Conservation (phyloP, 345 rosid genomes). For the rapeseed (Brassica napus) region Da-Ae NC_063437.1:20649001-20649500, state of each 20-base stretch:
- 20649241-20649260: conserved; percentile 50
- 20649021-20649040: background rate
- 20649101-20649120: conserved; percentile 54
- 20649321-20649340: conserved; percentile 18
- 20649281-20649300: conserved; percentile 44
- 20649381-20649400: conserved; percentile 26
- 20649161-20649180: conserved; percentile 52
- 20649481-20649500: background rate
- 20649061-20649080: conserved; percentile 86
- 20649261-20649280: conserved; percentile 48
- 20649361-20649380: conserved; percentile 21
- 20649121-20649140: conserved; percentile 47
- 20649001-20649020: background rate
- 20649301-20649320: conserved; percentile 39
- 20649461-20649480: conserved; percentile 40
- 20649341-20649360: conserved; percentile 42
- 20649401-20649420: conserved; percentile 46
- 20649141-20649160: conserved; percentile 45
- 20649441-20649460: conserved; percentile 1
- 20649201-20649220: conserved; percentile 54
- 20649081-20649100: conserved; percentile 70
- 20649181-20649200: conserved; percentile 59
- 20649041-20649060: conserved; percentile 25
- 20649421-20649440: conserved; percentile 34
- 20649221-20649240: conserved; percentile 47